Percentiles rank a stretch among this genome's conserved stretches.
These are phyloP conservation scores for Leucosporidium scottii DNA, from an alignment of 768 basidiomycete genomes.

Conservation along the genomic window DNA sequence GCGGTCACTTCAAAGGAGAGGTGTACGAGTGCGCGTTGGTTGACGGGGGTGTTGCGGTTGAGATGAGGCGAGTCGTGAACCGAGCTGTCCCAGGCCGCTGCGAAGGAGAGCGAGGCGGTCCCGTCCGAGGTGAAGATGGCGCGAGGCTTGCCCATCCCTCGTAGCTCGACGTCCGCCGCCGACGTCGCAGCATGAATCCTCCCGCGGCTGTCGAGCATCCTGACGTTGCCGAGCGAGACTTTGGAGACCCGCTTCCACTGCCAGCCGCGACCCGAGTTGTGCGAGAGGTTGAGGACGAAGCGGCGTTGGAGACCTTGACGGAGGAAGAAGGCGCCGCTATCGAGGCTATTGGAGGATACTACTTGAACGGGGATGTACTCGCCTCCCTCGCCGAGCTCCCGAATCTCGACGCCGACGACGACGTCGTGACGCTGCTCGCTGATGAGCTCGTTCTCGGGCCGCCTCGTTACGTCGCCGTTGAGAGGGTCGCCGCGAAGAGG, in stretches of 20 bases:
- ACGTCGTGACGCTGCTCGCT: constrained; percentile 82
- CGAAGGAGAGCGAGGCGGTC: constrained; percentile 60
- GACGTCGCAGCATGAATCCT: constrained; percentile 62
- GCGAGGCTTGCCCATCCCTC: constrained; percentile 54
- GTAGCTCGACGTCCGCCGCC: constrained; percentile 64
- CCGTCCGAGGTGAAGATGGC: constrained; percentile 79
- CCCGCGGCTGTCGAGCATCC: constrained; percentile 76
- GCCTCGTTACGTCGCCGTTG: constrained; percentile 46
- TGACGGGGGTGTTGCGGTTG: constrained; percentile 71
- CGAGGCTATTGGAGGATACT: constrained; percentile 62
- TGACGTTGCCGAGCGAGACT: constrained; percentile 71
- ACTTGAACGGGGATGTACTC: constrained; percentile 78
- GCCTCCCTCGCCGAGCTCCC: constrained; percentile 78
- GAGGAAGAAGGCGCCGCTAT: constrained; percentile 76
- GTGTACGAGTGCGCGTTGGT: constrained; percentile 72
- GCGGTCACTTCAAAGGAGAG: constrained; percentile 70
- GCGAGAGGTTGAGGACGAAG: constrained; percentile 65
- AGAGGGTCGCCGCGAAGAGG: constrained; percentile 35
- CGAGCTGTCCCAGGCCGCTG: constrained; percentile 87
- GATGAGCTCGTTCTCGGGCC: constrained; percentile 86
- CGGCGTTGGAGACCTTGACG: constrained; percentile 91
- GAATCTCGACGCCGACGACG: constrained; percentile 76
- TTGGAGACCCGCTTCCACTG: constrained; percentile 76
- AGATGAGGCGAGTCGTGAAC: constrained; percentile 76
- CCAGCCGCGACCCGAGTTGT: constrained; percentile 80